Conservation (phyloP, 2,329 filamentous ascomycete genomes). For the Aspergillus fumigatiaffinis region DNA sequence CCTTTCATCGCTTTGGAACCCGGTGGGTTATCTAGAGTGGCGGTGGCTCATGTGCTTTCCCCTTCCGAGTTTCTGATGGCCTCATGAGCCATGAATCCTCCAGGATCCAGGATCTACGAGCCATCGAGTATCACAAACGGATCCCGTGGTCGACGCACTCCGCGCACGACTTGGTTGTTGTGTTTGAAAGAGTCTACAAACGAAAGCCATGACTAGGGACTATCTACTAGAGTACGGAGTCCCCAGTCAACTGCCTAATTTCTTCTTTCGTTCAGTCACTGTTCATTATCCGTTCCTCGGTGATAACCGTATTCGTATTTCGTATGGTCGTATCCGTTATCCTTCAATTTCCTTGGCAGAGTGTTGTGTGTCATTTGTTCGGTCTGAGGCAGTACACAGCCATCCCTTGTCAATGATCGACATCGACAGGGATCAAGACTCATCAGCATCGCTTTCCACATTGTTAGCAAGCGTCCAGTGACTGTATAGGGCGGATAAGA, state of each 20-base stretch:
- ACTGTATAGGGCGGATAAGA: background rate
- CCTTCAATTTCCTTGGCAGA: background rate
- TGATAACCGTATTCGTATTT: background rate
- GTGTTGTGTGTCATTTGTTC: background rate
- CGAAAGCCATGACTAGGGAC: background rate
- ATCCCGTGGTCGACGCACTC: background rate
- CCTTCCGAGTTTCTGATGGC: background rate
- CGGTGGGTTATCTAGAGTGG: background rate
- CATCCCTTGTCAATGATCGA: background rate
- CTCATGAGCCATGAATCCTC: background rate
- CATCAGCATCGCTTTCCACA: background rate
- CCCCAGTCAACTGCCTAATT: background rate
- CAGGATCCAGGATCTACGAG: background rate
- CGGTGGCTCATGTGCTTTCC: background rate
- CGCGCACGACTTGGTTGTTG: background rate
- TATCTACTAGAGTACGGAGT: background rate
- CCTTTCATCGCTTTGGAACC: too few relatives aligned
- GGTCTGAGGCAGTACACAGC: background rate
- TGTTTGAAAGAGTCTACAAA: background rate
- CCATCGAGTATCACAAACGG: background rate
- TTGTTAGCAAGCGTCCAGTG: background rate
- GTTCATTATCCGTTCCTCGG: background rate
- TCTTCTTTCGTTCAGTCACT: background rate
- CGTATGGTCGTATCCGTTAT: background rate
- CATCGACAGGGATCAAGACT: background rate